Evolutionary conservation across 2,329 filamentous ascomycete species (phyloP).

Genomic region (Colletotrichum eleusines): DNA sequence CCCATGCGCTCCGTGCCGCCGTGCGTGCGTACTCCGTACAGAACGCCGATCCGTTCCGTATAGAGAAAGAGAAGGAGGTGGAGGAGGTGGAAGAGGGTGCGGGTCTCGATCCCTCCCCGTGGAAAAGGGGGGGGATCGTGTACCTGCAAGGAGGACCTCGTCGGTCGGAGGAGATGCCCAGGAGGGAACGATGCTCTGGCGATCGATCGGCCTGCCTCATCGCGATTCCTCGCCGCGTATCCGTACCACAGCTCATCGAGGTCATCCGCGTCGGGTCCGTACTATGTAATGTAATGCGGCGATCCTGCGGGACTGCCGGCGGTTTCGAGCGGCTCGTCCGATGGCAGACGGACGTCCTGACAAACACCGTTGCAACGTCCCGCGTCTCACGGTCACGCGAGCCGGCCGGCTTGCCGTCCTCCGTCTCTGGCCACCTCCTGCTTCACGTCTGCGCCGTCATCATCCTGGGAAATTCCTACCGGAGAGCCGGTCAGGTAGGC

Average conservation of each 20-base stretch:
- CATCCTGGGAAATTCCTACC: background rate
- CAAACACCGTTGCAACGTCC: background rate
- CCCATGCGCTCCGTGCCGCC: conserved; percentile 6
- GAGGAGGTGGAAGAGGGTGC: too few species aligned
- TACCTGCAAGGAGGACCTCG: background rate
- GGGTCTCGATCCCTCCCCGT: background rate
- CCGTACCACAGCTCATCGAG: background rate
- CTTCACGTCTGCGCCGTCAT: background rate
- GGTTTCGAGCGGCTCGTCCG: background rate
- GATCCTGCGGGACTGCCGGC: background rate
- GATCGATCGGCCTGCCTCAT: background rate
- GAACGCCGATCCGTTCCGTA: background rate
- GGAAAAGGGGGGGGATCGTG: background rate
- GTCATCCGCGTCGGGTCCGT: background rate
- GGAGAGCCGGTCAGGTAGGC: background rate
- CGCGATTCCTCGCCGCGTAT: background rate
- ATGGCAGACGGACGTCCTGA: background rate
- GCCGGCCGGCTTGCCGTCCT: background rate
- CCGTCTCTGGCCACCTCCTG: background rate
- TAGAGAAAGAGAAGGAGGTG: background rate
- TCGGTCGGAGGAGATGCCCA: background rate
- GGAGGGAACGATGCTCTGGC: background rate
- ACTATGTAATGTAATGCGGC: background rate
- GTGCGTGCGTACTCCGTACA: background rate
- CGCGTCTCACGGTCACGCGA: background rate